Evolutionary conservation across 2,329 filamentous ascomycete genomes (phyloP).

Genomic region (Alternaria dauci): DNA sequence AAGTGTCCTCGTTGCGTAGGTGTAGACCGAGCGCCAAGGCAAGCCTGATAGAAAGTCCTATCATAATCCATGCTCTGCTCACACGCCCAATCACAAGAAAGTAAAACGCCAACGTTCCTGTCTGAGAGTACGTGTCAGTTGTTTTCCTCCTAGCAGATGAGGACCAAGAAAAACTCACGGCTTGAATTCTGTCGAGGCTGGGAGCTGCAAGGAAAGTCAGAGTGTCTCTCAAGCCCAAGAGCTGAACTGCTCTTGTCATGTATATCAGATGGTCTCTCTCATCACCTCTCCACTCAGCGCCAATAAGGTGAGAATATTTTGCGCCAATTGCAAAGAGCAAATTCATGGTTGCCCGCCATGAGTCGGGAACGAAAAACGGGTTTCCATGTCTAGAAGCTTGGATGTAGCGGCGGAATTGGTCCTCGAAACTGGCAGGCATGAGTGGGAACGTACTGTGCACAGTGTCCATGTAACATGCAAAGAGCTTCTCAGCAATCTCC

Average conservation of each 20-base stretch:
- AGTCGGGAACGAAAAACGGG: slow-evolving; percentile 19
- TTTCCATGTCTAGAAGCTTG: slow-evolving; percentile 9
- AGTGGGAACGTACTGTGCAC: slow-evolving; percentile 48
- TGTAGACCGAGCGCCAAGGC: slow-evolving; percentile 51
- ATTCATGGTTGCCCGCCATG: slow-evolving; percentile 52
- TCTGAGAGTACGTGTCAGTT: slow-evolving; percentile 17
- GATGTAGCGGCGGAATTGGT: slow-evolving; percentile 30
- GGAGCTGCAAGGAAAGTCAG: slow-evolving; percentile 39
- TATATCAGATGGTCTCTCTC: slow-evolving; percentile 51
- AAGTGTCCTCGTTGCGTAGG: slow-evolving; percentile 46
- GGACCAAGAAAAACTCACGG: slow-evolving; percentile 36
- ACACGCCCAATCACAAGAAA: slow-evolving; percentile 40
- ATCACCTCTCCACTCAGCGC: slow-evolving; percentile 38
- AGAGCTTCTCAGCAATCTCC: slow-evolving; percentile 42
- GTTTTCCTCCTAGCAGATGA: slow-evolving; percentile 20
- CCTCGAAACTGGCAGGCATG: slow-evolving; percentile 32
- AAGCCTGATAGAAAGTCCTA: slow-evolving; percentile 49
- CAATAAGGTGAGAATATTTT: slow-evolving; percentile 46
- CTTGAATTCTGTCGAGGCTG: slow-evolving; percentile 50
- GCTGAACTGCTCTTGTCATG: slow-evolving; percentile 43
- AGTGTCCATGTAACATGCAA: slow-evolving; percentile 48
- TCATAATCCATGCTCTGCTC: slow-evolving; percentile 47
- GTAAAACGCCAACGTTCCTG: slow-evolving; percentile 36
- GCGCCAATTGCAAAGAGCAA: slow-evolving; percentile 55
- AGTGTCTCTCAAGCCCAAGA: slow-evolving; percentile 32